phyloP scores from a whole-genome alignment of 2,329 filamentous ascomycete species.

The Pestalotiopsis sp. region DNA sequence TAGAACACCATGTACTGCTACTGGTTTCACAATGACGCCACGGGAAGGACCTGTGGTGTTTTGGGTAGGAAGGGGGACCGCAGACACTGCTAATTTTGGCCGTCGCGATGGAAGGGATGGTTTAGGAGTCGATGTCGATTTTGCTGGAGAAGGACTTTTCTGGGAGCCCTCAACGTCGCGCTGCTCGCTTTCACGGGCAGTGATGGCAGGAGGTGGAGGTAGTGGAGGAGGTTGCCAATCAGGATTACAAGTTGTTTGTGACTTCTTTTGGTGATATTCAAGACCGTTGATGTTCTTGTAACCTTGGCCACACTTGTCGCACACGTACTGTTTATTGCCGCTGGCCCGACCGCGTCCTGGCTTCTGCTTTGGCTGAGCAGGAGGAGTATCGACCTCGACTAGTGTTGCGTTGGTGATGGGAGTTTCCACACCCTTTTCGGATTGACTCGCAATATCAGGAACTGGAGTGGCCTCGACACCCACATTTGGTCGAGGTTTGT shows the following conservation, averaged over 20 bases:
- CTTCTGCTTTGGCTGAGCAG: not conserved
- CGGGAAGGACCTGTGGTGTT: not conserved
- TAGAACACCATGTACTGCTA: constrained; percentile 9
- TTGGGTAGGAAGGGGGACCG: not conserved
- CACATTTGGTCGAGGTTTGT: not conserved
- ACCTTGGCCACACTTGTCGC: constrained; percentile 53
- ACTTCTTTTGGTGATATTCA: constrained; percentile 61
- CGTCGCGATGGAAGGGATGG: constrained; percentile 2
- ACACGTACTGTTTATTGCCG: constrained; percentile 40
- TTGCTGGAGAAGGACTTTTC: not conserved
- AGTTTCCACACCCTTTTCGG: not conserved
- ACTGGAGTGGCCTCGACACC: no score
- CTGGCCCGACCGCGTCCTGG: not conserved
- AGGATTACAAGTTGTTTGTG: constrained; percentile 56
- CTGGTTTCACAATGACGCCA: not conserved
- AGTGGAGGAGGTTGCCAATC: constrained; percentile 36
- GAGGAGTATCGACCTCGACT: not conserved
- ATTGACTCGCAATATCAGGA: not conserved
- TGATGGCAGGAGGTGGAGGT: constrained; percentile 12
- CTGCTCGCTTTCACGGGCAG: not conserved
- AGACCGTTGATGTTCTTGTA: constrained; percentile 64
- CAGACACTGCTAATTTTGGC: constrained; percentile 14
- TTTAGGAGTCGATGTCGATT: not conserved
- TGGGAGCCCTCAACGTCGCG: not conserved
- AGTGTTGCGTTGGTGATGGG: not conserved